phyloP scores from a whole-genome alignment of 176 grass and related monocot genomes.

The Areca catechu region DNA sequence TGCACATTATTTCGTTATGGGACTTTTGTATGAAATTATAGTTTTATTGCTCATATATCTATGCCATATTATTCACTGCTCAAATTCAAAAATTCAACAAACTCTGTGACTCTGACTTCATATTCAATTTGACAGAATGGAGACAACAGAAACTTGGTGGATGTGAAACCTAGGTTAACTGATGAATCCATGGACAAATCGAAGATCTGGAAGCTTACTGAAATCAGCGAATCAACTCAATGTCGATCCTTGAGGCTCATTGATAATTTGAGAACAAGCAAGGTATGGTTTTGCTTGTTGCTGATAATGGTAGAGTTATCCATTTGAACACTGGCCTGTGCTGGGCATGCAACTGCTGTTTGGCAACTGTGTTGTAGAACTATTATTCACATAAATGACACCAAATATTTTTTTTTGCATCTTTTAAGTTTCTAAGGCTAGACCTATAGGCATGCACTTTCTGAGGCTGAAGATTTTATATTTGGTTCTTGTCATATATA shows the following conservation, averaged over 20 bases:
- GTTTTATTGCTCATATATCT: not conserved
- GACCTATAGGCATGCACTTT: too few relatives aligned
- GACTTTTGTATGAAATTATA: not conserved
- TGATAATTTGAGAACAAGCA: slow-evolving; percentile 80
- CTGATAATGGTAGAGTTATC: too few relatives aligned
- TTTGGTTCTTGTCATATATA: too few relatives aligned
- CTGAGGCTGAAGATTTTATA: too few relatives aligned
- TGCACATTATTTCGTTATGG: not conserved
- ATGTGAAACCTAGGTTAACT: slow-evolving; percentile 89
- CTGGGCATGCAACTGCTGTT: too few relatives aligned
- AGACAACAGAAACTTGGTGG: slow-evolving; percentile 69
- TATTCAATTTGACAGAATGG: slow-evolving; percentile 55
- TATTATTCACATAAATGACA: too few relatives aligned
- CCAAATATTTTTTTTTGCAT: too few relatives aligned
- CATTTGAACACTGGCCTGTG: too few relatives aligned
- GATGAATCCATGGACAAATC: slow-evolving; percentile 82
- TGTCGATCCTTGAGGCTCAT: slow-evolving; percentile 80
- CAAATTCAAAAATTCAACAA: slow-evolving; percentile 1
- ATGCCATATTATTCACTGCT: too few relatives aligned
- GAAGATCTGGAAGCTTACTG: slow-evolving; percentile 96
- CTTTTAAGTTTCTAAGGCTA: too few relatives aligned
- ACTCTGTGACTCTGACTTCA: slow-evolving; percentile 8
- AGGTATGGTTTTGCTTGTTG: slow-evolving; percentile 30
- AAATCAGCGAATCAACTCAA: slow-evolving; percentile 69
- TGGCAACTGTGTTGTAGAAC: too few relatives aligned